These are phyloP conservation scores for Magnolia changhungtana DNA, from an alignment of 164 flowering plant genomes.

Conservation along the genomic window DNA sequence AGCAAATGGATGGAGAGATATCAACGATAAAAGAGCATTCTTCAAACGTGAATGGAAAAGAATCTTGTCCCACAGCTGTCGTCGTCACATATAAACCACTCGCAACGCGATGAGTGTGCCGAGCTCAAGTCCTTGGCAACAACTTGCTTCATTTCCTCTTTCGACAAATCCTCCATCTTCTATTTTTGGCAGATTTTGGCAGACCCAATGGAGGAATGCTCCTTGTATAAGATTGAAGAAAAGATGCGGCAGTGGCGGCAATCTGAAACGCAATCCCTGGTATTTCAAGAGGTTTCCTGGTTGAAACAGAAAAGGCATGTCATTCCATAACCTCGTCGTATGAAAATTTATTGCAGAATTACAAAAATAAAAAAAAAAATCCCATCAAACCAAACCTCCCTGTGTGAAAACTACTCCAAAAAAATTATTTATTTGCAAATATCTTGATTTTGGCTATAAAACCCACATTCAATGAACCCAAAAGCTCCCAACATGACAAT, in stretches of 20 bases:
- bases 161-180: slow-evolving; percentile 16
- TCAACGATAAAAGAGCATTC: not conserved
- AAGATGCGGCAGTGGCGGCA: slow-evolving; percentile 92
- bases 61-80: slow-evolving; percentile 63
- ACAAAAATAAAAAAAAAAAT: not conserved
- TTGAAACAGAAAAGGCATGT: slow-evolving; percentile 27
- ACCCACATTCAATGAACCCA: not conserved
- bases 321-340: not conserved
- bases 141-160: slow-evolving; percentile 90
- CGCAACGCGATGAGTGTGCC: slow-evolving; percentile 73
- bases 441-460: not conserved
- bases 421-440: not conserved
- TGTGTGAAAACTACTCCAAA: not conserved
- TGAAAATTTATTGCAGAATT: not conserved
- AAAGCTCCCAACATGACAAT: not conserved
- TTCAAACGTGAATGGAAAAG: slow-evolving; percentile 81
- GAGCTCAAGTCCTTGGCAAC: slow-evolving; percentile 85
- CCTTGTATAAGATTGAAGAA: slow-evolving; percentile 66
- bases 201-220: slow-evolving; percentile 57
- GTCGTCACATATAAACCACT: slow-evolving; percentile 94
- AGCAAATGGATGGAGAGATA: not conserved
- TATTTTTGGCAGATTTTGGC: slow-evolving; percentile 30
- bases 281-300: slow-evolving; percentile 53
- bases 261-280: slow-evolving; percentile 57
- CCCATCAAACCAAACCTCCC: not conserved